Percentiles rank a stretch among this genome's conserved stretches.
Conservation (phyloP, 176 grass and related monocot species). For the Triticum monococcum region DNA sequence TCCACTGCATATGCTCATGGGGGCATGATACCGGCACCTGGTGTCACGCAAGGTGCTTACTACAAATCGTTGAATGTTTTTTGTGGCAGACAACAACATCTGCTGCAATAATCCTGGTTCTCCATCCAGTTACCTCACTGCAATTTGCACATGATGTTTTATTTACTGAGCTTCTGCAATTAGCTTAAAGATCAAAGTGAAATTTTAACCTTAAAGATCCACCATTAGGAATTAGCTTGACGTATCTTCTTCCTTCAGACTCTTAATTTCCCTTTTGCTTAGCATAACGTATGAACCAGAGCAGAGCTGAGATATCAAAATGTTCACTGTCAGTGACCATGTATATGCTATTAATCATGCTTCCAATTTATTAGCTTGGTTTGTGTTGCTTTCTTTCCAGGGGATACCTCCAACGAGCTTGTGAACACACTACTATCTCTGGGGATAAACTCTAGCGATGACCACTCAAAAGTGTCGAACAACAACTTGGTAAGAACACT, state of each 20-base stretch:
- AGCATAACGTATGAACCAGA: too few species aligned
- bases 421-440: neutral
- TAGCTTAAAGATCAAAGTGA: too few species aligned
- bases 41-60: slow-evolving; percentile 48
- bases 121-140: neutral
- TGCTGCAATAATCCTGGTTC: too few species aligned
- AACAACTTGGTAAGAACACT: neutral
- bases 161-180: neutral
- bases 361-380: neutral
- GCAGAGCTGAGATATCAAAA: too few species aligned
- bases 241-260: too few species aligned
- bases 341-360: neutral
- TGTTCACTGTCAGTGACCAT: too few species aligned
- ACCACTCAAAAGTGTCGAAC: neutral
- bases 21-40: too few species aligned
- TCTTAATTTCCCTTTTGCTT: too few species aligned
- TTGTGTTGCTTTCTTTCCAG: neutral
- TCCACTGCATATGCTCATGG: slow-evolving; percentile 29
- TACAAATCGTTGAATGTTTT: slow-evolving; percentile 32
- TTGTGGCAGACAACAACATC: too few species aligned
- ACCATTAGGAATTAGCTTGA: too few species aligned
- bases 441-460: neutral
- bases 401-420: neutral
- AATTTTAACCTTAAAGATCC: too few species aligned
- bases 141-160: neutral